Conservation (phyloP, 805 yeast species). For the Sugiyamaella boreocaroliniensis region DNA sequence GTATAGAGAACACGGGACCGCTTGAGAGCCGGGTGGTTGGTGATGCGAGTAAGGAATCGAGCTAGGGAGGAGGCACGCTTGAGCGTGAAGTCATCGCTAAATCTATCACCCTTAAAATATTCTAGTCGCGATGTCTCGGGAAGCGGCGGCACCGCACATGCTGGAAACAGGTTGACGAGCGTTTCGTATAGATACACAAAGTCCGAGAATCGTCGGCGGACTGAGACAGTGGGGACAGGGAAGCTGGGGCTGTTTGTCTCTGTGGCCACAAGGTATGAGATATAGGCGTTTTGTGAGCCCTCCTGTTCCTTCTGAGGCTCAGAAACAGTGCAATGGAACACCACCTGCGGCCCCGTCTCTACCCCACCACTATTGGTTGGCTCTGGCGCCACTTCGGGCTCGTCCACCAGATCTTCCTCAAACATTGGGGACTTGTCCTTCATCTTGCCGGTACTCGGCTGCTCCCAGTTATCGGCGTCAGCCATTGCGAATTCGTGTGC, state of each 20-base stretch:
- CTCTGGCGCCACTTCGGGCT: neutral
- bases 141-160: constrained; percentile 82
- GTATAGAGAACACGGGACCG: constrained; percentile 63
- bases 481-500: neutral
- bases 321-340: constrained; percentile 40
- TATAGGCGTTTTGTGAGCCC: constrained; percentile 62
- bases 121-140: constrained; percentile 91
- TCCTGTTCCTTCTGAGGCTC: constrained; percentile 67
- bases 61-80: constrained; percentile 76
- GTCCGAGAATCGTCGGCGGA: constrained; percentile 81
- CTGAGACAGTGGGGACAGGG: constrained; percentile 37
- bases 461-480: neutral
- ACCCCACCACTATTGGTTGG: constrained; percentile 2
- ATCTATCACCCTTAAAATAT: constrained; percentile 89
- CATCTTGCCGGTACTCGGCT: neutral
- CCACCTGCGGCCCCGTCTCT: constrained; percentile 15
- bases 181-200: constrained; percentile 72
- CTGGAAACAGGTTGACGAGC: constrained; percentile 70
- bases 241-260: constrained; percentile 56
- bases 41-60: constrained; percentile 64
- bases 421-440: neutral
- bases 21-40: constrained; percentile 64
- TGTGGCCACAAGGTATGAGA: constrained; percentile 64
- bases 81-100: constrained; percentile 73
- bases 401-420: neutral